Percentiles rank a stretch among this genome's conserved stretches.
Evolutionary conservation across 2,329 filamentous ascomycete genomes (phyloP).

Genomic region (Orbilia oligospora): DNA sequence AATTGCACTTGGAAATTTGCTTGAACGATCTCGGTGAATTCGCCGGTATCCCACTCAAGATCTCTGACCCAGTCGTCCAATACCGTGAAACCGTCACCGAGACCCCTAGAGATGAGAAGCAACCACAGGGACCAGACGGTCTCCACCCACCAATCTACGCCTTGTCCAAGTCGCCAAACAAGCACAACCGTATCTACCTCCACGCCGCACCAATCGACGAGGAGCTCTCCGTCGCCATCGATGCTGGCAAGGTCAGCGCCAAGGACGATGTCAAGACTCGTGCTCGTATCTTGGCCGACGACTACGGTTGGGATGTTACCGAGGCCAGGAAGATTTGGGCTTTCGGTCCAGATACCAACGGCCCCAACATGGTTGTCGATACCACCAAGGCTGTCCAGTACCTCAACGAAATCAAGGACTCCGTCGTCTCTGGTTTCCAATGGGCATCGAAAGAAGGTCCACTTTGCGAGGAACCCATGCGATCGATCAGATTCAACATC

Average conservation of each 20-base stretch:
- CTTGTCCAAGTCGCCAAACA: conserved; percentile 99
- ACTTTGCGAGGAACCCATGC: conserved; percentile 98
- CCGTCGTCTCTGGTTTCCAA: conserved; percentile 99
- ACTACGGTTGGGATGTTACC: conserved; percentile 99
- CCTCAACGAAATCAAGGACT: conserved; percentile 99
- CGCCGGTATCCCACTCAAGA: conserved; percentile 95
- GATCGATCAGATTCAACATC: conserved; percentile 97
- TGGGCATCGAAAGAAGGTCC: conserved; percentile 99
- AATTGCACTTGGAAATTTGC: conserved; percentile 99
- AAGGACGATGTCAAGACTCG: conserved; percentile 99
- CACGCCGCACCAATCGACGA: conserved; percentile 90
- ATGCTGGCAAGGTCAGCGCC: conserved; percentile 89
- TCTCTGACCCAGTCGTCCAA: conserved; percentile 97
- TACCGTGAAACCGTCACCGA: conserved; percentile 95
- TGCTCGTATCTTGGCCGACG: conserved; percentile 94
- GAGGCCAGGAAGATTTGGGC: conserved; percentile 99
- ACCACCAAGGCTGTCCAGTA: conserved; percentile 99
- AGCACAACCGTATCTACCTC: conserved; percentile 99
- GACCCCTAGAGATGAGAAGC: conserved; percentile 77
- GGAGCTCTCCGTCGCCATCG: conserved; percentile 91
- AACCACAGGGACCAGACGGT: conserved; percentile 9
- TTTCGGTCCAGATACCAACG: conserved; percentile 93
- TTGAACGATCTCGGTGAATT: conserved; percentile 99
- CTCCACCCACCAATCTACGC: conserved; percentile 70
- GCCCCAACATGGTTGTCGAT: conserved; percentile 98